phyloP scores from a whole-genome alignment of 2,329 filamentous ascomycete genomes.

The Aspergillus intermedius region DNA sequence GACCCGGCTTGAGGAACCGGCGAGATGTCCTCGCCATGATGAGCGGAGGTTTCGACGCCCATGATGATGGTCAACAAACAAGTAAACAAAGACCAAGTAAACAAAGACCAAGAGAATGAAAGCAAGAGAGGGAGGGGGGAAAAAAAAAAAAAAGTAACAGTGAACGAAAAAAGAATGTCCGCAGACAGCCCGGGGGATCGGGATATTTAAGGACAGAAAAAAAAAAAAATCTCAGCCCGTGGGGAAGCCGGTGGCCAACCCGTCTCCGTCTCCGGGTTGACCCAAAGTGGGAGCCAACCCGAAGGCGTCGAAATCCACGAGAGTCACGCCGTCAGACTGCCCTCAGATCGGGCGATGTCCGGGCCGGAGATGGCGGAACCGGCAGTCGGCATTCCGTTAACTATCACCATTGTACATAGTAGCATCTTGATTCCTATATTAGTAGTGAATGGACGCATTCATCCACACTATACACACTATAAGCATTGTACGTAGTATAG shows the following conservation, averaged over 20 bases:
- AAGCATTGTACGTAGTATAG: no score
- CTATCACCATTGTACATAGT: no score
- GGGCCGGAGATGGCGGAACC: background rate
- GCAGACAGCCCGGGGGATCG: background rate
- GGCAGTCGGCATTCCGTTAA: background rate
- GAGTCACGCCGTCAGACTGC: background rate
- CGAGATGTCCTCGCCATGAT: conserved; percentile 27
- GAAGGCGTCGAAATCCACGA: background rate
- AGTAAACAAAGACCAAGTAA: background rate
- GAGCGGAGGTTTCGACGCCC: conserved; percentile 23
- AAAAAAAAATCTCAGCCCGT: conserved; percentile 4
- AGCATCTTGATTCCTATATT: no score
- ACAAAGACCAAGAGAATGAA: background rate
- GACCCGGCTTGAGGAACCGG: conserved; percentile 21
- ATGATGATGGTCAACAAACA: conserved; percentile 12
- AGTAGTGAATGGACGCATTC: no score
- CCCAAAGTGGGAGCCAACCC: background rate
- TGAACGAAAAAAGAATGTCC: no score
- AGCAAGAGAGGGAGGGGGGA: background rate
- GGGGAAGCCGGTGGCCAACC: conserved; percentile 9
- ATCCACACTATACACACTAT: no score
- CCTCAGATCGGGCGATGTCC: background rate
- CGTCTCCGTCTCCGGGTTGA: no score
- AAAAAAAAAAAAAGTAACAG: conserved; percentile 1
- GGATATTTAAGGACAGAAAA: background rate